Percentiles rank a stretch among this genome's conserved stretches.
Conservation (phyloP, 768 basidiomycete species). For the Rhodotorula sphaerocarpa region DNA sequence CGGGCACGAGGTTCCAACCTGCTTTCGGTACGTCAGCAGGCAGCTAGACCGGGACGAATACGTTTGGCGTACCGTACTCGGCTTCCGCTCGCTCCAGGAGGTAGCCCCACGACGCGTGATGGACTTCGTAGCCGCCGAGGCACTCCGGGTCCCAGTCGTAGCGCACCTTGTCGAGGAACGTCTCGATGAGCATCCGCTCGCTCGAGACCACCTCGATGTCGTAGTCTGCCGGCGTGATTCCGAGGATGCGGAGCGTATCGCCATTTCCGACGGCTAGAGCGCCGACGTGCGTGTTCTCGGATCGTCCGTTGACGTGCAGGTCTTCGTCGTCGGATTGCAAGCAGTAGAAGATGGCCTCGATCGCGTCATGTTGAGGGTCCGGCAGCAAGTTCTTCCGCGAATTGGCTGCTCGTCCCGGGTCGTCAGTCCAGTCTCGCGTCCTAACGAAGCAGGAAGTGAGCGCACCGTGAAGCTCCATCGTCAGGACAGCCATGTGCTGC, state of each 20-base stretch:
- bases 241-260: slow-evolving; percentile 8
- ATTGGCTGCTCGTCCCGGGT: slow-evolving; percentile 28
- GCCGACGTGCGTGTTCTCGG: slow-evolving; percentile 47
- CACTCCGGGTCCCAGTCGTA: slow-evolving; percentile 80
- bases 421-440: not conserved
- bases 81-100: slow-evolving; percentile 56
- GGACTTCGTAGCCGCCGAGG: slow-evolving; percentile 84
- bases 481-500: slow-evolving; percentile 68
- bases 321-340: slow-evolving; percentile 54
- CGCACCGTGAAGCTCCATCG: slow-evolving; percentile 78
- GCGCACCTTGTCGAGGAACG: slow-evolving; percentile 59
- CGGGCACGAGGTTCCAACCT: slow-evolving; percentile 67
- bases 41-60: not conserved
- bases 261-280: slow-evolving; percentile 51
- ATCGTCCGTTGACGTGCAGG: slow-evolving; percentile 40
- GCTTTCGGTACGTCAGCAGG: not conserved
- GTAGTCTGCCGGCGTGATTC: slow-evolving; percentile 34
- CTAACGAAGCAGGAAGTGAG: not conserved
- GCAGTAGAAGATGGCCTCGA: slow-evolving; percentile 65
- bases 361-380: slow-evolving; percentile 58
- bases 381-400: slow-evolving; percentile 54
- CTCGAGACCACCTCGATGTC: slow-evolving; percentile 52
- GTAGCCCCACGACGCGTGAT: slow-evolving; percentile 83
- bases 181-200: slow-evolving; percentile 76
- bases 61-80: slow-evolving; percentile 15